Percentiles rank a stretch among this genome's conserved stretches.
phyloP scores from a whole-genome alignment of 2,329 filamentous ascomycete genomes.

The Botryotinia globosa region DNA sequence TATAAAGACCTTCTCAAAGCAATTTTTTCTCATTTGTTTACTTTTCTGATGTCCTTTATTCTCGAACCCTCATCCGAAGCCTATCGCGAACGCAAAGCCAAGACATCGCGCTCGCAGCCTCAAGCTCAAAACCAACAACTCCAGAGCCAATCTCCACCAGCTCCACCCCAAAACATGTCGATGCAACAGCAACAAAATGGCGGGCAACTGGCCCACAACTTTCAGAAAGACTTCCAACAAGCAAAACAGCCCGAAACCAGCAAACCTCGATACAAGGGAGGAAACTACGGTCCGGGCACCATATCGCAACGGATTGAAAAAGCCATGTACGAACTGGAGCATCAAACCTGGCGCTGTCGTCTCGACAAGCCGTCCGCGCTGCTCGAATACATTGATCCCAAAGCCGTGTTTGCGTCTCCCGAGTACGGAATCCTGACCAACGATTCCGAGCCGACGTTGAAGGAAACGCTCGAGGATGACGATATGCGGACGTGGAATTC shows the following conservation, averaged over 20 bases:
- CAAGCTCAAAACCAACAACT: constrained; percentile 16
- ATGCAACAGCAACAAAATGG: constrained; percentile 15
- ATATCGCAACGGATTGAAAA: constrained; percentile 18
- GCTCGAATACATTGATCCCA: constrained; percentile 20
- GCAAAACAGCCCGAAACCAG: constrained; percentile 16
- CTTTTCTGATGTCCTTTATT: constrained; percentile 12
- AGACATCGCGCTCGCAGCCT: constrained; percentile 11
- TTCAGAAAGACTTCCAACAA: constrained; percentile 8
- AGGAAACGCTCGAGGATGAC: constrained; percentile 19
- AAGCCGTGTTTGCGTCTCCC: constrained; percentile 19
- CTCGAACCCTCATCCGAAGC: constrained; percentile 18
- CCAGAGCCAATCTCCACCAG: background rate
- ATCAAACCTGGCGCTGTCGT: constrained; percentile 20
- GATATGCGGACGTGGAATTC: constrained; percentile 18
- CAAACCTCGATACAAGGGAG: constrained; percentile 18
- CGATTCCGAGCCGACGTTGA: constrained; percentile 13
- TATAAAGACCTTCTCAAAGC: constrained; percentile 9
- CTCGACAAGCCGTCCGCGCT: constrained; percentile 17
- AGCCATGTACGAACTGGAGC: constrained; percentile 16
- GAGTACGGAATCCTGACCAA: constrained; percentile 18
- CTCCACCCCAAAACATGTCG: constrained; percentile 1
- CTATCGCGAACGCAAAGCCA: constrained; percentile 18
- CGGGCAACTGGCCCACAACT: constrained; percentile 10
- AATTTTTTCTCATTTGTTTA: background rate
- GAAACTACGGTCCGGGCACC: constrained; percentile 18